A percentile compares a stretch with the other conserved stretches of the same genome.
Evolutionary conservation across 139 green algal genomes (phyloP).

Genomic region (Chlamydomonas schloesseri): DNA sequence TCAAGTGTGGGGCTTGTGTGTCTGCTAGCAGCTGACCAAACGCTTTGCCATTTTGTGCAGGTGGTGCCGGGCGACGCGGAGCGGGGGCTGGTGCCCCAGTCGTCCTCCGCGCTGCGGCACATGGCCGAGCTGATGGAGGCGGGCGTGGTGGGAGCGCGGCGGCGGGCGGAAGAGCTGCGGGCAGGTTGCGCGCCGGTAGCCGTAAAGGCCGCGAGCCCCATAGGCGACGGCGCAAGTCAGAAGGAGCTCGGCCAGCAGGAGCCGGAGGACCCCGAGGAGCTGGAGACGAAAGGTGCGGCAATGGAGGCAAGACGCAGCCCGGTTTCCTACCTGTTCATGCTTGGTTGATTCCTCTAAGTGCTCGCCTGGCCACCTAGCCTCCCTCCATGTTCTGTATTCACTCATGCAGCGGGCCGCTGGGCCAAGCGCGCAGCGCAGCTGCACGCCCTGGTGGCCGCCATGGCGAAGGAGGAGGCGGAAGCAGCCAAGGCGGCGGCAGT

Average conservation of each 20-base stretch:
- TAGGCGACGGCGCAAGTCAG: not conserved
- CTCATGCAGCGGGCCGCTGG: slow-evolving; percentile 26
- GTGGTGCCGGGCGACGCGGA: slow-evolving; percentile 44
- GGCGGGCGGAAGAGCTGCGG: not conserved
- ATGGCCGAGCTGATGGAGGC: not conserved
- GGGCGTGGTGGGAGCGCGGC: not conserved
- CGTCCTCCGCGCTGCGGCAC: not conserved
- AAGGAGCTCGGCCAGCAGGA: not conserved
- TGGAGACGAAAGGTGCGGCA: slow-evolving; percentile 8
- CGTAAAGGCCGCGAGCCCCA: not conserved
- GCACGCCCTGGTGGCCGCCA: not conserved
- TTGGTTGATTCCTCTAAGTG: no score
- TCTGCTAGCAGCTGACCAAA: no score
- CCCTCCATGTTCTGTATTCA: not conserved
- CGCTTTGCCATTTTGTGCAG: not conserved
- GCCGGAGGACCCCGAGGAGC: not conserved
- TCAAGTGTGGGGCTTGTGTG: no score
- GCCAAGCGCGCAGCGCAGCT: not conserved
- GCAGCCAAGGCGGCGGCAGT: not conserved
- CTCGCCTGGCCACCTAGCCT: no score
- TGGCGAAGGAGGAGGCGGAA: not conserved
- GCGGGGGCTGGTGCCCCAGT: not conserved
- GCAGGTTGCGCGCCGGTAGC: no score
- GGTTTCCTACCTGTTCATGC: no score
- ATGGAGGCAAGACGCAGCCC: no score